Conservation (phyloP, 2,329 filamentous ascomycete species). For the Exophiala viscosa region DNA sequence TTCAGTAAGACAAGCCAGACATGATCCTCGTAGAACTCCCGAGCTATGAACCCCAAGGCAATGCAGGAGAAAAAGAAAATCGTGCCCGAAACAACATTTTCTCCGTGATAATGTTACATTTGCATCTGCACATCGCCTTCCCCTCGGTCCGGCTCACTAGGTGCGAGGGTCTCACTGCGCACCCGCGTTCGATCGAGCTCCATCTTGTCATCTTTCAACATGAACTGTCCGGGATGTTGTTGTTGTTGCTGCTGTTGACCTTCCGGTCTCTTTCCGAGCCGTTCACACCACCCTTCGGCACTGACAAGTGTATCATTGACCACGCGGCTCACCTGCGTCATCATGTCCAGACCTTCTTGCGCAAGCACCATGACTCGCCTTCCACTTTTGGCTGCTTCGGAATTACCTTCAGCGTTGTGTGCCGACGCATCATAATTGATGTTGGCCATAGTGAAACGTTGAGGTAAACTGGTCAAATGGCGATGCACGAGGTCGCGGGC, state of each 20-base stretch:
- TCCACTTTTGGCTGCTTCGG: slow-evolving; percentile 55
- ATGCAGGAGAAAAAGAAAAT: too few relatives aligned
- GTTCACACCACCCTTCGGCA: slow-evolving; percentile 86
- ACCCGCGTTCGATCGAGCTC: neutral
- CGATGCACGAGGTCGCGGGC: slow-evolving; percentile 76
- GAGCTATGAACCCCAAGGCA: too few relatives aligned
- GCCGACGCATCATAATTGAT: slow-evolving; percentile 42
- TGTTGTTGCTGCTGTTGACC: slow-evolving; percentile 9
- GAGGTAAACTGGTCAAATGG: slow-evolving; percentile 79
- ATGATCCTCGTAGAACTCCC: too few relatives aligned
- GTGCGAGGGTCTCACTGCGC: slow-evolving; percentile 8
- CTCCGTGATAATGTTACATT: slow-evolving; percentile 10
- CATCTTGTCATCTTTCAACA: slow-evolving; percentile 9
- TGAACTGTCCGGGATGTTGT: neutral
- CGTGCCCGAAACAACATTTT: too few relatives aligned
- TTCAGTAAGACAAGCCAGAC: too few relatives aligned
- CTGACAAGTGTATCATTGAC: slow-evolving; percentile 85
- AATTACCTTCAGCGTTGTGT: slow-evolving; percentile 44
- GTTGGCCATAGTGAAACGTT: slow-evolving; percentile 72
- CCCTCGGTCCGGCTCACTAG: neutral
- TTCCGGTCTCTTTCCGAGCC: slow-evolving; percentile 56
- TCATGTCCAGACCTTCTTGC: slow-evolving; percentile 89
- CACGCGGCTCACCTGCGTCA: slow-evolving; percentile 82
- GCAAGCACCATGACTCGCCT: slow-evolving; percentile 80
- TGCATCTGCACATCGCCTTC: slow-evolving; percentile 13